phyloP scores from a whole-genome alignment of 2,329 filamentous ascomycete genomes.

The Cercospora sp. region DNA sequence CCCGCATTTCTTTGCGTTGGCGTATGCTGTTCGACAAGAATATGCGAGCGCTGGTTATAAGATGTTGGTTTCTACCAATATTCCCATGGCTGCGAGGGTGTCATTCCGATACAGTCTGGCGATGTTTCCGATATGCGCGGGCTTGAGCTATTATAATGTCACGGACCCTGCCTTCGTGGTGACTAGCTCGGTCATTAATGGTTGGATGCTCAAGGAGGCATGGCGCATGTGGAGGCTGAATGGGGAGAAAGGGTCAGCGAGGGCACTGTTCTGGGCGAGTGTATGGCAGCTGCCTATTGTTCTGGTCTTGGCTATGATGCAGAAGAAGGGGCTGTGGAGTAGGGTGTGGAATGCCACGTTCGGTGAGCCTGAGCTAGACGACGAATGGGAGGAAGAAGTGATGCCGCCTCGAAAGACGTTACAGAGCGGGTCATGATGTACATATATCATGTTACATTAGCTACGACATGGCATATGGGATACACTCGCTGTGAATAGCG shows the following conservation, averaged over 20 bases:
- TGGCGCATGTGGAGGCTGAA: slow-evolving; percentile 76
- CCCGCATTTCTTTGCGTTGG: slow-evolving; percentile 94
- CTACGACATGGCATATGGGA: neutral
- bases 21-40: slow-evolving; percentile 84
- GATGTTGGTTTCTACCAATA: slow-evolving; percentile 85
- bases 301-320: slow-evolving; percentile 83
- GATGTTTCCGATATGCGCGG: slow-evolving; percentile 84
- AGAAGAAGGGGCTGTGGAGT: slow-evolving; percentile 91
- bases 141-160: slow-evolving; percentile 73
- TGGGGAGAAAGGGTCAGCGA: slow-evolving; percentile 76
- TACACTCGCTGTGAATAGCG: neutral
- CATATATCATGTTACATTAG: neutral
- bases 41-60: slow-evolving; percentile 70
- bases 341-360: slow-evolving; percentile 71
- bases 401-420: neutral
- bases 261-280: slow-evolving; percentile 92
- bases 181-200: slow-evolving; percentile 78
- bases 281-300: slow-evolving; percentile 93
- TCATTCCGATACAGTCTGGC: slow-evolving; percentile 81
- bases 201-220: slow-evolving; percentile 80
- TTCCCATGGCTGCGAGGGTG: slow-evolving; percentile 79
- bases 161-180: slow-evolving; percentile 83
- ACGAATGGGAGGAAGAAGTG: slow-evolving; percentile 56
- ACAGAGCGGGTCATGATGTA: neutral
- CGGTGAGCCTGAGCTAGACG: slow-evolving; percentile 57